These are phyloP conservation scores for Chlamydomonas applanata DNA, from an alignment of 139 green algal species.

Conservation along the genomic window DNA sequence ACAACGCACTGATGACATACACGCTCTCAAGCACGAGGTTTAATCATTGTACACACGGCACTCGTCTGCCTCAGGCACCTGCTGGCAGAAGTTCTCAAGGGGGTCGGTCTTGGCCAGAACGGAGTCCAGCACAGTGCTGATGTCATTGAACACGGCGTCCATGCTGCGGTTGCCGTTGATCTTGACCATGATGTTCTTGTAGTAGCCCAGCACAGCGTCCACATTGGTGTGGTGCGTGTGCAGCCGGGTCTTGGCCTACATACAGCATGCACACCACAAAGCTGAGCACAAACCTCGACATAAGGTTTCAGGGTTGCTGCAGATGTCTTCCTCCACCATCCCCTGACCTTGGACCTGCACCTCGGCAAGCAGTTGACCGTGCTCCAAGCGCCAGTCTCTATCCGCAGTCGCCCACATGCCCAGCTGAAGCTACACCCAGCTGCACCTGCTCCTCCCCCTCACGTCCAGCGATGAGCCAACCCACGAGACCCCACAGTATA, in stretches of 20 bases:
- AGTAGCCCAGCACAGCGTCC: constrained; percentile 77
- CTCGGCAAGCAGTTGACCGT: not conserved
- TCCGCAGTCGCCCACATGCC: not conserved
- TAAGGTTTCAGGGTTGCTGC: not conserved
- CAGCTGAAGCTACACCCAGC: not conserved
- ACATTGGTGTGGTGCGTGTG: constrained; percentile 79
- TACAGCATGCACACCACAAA: not conserved
- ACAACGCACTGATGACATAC: no score
- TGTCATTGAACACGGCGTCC: constrained; percentile 71
- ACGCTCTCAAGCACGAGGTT: not conserved
- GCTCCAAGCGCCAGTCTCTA: no score
- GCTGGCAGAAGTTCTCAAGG: constrained; percentile 39
- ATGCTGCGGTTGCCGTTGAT: constrained; percentile 77
- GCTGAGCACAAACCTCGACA: not conserved
- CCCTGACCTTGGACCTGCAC: not conserved
- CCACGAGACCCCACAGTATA: not conserved
- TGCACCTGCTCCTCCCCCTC: no score
- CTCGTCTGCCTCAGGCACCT: constrained; percentile 34
- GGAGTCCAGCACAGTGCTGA: constrained; percentile 47
- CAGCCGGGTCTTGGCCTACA: constrained; percentile 54
- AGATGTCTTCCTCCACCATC: not conserved
- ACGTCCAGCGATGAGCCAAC: no score
- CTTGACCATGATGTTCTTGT: constrained; percentile 69
- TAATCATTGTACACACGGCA: constrained; percentile 42
- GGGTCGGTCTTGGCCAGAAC: constrained; percentile 22